Evolutionary conservation across 805 yeast genomes (phyloP), one percentile per base, ranked within the genome.

Genomic region (Cyberlindnera maritima): DNA sequence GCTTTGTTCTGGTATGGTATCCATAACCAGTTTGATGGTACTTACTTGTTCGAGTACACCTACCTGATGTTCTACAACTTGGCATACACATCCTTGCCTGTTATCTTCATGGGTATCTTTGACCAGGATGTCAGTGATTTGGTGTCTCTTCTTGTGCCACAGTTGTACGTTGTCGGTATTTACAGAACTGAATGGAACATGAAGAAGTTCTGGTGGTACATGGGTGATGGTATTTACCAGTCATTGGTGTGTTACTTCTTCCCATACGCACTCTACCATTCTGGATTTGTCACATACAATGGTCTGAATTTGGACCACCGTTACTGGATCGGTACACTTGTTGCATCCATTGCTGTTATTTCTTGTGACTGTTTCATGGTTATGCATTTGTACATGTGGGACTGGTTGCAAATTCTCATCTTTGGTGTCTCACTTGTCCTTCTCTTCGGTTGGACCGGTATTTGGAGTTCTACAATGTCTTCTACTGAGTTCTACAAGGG

Each of bases 1-100:
- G 80, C 92, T 0, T 69, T 83, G 53, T 85, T 85, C 63, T 87
- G 92, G 92, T 87, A 78, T 62, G 91, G 94, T 59, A 76, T 85
- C 50, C 83, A 73, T 69, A 77, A 75, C 62, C 70, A 85, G 61
- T 87, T 83, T 60, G 95, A 87, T 68, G 95, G 95, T 20, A 72
- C 91, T 1, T 87, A 87, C 58, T 69, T 87, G 56, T 85, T 79
- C 59, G 94, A 87, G 70, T 86, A 79, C 68, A 87, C 95, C 19
- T 84, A 76, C 56, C 69, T 86, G 70, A 85, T 81, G 85, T 85
- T 87, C 63, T 87, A 83, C 66, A 87, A 84, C 60, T 75, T 87
- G 75, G 92, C 91, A 2, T 87, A 83, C 62, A 86, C 94, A 0
- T 85, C 95, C 4, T 69, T 86, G 47, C 92, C 94, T 1, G 85